phyloP scores from a whole-genome alignment of 495 filamentous ascomycete genomes.

The Cudoniella acicularis region DNA sequence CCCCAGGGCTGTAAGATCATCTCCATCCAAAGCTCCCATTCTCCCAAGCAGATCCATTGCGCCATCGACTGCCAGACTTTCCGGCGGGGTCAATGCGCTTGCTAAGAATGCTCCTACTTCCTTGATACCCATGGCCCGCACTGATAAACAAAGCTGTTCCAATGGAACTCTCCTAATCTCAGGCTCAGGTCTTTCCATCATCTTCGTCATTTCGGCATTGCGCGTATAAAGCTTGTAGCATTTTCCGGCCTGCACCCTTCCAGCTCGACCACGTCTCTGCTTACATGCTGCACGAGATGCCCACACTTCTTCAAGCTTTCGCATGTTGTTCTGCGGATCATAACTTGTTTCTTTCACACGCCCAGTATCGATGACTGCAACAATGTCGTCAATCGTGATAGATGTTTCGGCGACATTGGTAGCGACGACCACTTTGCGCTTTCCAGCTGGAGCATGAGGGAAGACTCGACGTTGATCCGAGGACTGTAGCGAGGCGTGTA shows the following conservation, averaged over 20 bases:
- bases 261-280: constrained; percentile 91
- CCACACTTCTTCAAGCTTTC: constrained; percentile 91
- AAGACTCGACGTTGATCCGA: constrained; percentile 87
- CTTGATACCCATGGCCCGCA: constrained; percentile 87
- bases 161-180: constrained; percentile 91
- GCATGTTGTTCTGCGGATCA: constrained; percentile 89
- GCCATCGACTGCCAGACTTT: constrained; percentile 76
- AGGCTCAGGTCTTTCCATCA: constrained; percentile 87
- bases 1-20: constrained; percentile 84
- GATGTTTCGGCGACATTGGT: constrained; percentile 98
- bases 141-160: constrained; percentile 90
- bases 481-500: constrained; percentile 89
- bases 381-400: constrained; percentile 95
- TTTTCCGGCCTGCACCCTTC: constrained; percentile 81
- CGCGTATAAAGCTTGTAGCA: constrained; percentile 96
- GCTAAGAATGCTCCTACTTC: constrained; percentile 79
- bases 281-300: constrained; percentile 93
- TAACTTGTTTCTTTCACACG: constrained; percentile 95
- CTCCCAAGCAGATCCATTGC: constrained; percentile 72
- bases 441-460: constrained; percentile 65
- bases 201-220: constrained; percentile 70
- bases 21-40: constrained; percentile 83
- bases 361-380: constrained; percentile 93
- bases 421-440: constrained; percentile 86
- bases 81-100: constrained; percentile 84